phyloP scores from a whole-genome alignment of 2,329 filamentous ascomycete genomes.

The Botrytis cinerea region DNA sequence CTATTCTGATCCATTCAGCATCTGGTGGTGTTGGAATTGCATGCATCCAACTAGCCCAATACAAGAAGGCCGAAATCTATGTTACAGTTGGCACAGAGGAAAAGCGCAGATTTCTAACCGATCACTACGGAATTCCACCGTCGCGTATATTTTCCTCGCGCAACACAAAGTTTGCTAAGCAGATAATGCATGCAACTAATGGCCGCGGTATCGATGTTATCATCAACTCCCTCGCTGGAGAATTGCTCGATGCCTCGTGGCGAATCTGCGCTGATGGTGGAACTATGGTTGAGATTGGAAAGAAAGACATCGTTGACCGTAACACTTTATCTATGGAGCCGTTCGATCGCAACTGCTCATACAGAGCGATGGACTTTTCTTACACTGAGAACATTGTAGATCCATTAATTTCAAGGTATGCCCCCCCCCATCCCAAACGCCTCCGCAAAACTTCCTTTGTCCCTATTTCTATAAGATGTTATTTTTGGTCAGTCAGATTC shows the following conservation, averaged over 20 bases:
- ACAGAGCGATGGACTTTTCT: slow-evolving; percentile 32
- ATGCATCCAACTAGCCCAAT: slow-evolving; percentile 38
- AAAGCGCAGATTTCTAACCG: slow-evolving; percentile 5
- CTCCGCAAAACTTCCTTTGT: not conserved
- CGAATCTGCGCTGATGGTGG: slow-evolving; percentile 42
- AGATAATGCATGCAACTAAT: not conserved
- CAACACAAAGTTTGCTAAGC: not conserved
- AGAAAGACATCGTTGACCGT: slow-evolving; percentile 30
- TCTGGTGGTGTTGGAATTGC: slow-evolving; percentile 42
- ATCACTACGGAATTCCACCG: not conserved
- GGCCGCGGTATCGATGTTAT: slow-evolving; percentile 37
- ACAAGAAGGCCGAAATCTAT: slow-evolving; percentile 44
- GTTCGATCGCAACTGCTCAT: slow-evolving; percentile 30
- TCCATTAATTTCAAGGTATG: not conserved
- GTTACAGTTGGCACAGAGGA: slow-evolving; percentile 29
- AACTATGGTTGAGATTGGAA: slow-evolving; percentile 33
- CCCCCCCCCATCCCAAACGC: too few relatives aligned
- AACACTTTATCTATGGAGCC: slow-evolving; percentile 28
- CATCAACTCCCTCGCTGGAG: slow-evolving; percentile 37
- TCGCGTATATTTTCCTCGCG: not conserved
- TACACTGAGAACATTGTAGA: slow-evolving; percentile 13
- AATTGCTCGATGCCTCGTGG: slow-evolving; percentile 40
- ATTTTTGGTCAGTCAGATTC: not conserved
- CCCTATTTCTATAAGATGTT: not conserved
- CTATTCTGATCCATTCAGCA: slow-evolving; percentile 41